phyloP scores from a whole-genome alignment of 768 basidiomycete genomes.

The Rhodocollybia butyracea region DNA sequence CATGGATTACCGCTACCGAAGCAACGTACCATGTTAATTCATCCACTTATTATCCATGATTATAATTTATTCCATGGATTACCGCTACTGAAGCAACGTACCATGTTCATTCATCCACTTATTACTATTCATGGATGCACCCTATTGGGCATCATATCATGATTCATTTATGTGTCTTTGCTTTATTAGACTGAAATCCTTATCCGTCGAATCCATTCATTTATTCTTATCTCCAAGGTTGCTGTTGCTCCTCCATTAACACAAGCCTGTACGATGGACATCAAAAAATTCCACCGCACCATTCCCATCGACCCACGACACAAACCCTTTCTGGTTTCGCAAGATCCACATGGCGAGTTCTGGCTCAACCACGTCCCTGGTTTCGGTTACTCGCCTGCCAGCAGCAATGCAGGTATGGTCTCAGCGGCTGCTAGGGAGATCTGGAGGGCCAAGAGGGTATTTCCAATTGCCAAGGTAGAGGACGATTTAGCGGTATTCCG shows the following conservation, averaged over 20 bases:
- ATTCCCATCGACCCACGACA: slow-evolving; percentile 22
- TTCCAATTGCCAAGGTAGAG: slow-evolving; percentile 22
- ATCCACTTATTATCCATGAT: no score
- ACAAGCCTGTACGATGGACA: slow-evolving; percentile 13
- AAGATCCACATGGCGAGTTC: background rate
- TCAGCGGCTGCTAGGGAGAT: slow-evolving; percentile 14
- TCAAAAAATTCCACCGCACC: slow-evolving; percentile 19
- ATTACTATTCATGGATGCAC: no score
- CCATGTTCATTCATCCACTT: no score
- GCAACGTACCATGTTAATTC: no score
- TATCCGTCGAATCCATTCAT: no score
- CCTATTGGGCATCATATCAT: no score
- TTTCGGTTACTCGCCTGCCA: slow-evolving; percentile 5
- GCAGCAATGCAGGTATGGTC: slow-evolving; percentile 11
- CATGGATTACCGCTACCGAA: no score
- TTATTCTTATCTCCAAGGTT: no score
- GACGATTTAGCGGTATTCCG: slow-evolving; percentile 27
- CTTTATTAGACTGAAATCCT: no score
- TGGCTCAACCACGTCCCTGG: slow-evolving; percentile 11
- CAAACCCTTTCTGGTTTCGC: slow-evolving; percentile 12
- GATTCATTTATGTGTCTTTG: no score
- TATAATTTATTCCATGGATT: no score
- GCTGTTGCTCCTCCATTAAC: slow-evolving; percentile 6
- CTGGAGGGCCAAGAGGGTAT: background rate
- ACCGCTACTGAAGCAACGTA: no score